These are phyloP conservation scores for Darksidea phi DNA, from an alignment of 495 filamentous ascomycete genomes.

Conservation along the genomic window DNA sequence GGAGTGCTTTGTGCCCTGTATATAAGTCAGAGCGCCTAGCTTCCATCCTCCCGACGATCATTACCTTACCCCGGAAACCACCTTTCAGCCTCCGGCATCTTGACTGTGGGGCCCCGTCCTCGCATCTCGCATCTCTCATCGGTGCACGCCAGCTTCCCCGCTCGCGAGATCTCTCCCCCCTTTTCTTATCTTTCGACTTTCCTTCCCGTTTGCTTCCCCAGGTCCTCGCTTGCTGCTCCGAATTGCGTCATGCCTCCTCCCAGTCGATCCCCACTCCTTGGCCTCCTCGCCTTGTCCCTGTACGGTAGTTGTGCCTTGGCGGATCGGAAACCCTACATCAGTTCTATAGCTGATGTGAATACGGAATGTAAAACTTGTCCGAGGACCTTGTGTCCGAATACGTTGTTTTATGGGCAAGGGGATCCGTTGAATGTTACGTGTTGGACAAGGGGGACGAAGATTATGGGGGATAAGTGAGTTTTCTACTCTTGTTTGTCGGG, in stretches of 20 bases:
- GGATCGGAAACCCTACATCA: conserved; percentile 22
- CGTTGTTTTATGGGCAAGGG: conserved; percentile 10
- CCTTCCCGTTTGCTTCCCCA: neutral
- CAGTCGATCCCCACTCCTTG: conserved; percentile 1
- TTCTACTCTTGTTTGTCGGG: neutral
- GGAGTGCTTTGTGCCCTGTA: too few species aligned
- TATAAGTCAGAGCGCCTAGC: too few species aligned
- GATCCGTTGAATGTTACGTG: conserved; percentile 29
- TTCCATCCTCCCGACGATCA: neutral
- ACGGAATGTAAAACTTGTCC: conserved; percentile 37
- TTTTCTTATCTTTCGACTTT: neutral
- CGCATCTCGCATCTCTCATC: neutral
- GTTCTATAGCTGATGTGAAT: conserved; percentile 17
- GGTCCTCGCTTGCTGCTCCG: neutral
- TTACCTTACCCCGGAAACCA: neutral
- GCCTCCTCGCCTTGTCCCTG: conserved; percentile 10
- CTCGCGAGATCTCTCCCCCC: neutral
- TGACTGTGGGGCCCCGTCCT: neutral
- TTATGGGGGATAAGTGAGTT: conserved; percentile 27
- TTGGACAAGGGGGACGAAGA: conserved; percentile 32
- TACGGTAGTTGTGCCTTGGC: neutral
- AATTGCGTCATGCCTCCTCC: neutral
- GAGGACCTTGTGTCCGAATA: conserved; percentile 29
- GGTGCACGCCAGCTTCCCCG: neutral
- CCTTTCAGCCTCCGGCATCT: neutral